phyloP scores from a whole-genome alignment of 225 moss, liverwort and hornwort species.

The Antitrichia curtipendula region DNA sequence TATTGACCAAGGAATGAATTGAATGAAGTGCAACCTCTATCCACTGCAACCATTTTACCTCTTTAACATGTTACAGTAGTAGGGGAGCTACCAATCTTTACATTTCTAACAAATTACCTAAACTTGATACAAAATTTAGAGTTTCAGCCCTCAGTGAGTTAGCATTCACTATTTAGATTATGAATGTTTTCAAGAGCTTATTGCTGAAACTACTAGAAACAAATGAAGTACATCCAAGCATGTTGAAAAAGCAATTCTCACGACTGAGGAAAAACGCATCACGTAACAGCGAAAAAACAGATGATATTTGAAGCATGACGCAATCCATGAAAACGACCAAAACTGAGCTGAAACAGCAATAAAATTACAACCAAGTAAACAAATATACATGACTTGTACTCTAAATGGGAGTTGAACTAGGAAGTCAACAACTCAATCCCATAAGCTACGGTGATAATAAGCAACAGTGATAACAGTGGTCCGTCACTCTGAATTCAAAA shows the following conservation, averaged over 20 bases:
- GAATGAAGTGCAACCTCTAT: no score
- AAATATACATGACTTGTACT: neutral
- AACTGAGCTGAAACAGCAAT: neutral
- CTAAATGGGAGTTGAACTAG: neutral
- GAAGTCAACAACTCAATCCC: neutral
- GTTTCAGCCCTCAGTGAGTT: neutral
- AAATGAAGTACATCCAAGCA: neutral
- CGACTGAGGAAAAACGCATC: neutral
- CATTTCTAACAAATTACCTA: neutral
- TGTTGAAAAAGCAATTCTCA: neutral
- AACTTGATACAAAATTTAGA: no score
- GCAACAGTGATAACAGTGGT: neutral
- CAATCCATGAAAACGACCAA: neutral
- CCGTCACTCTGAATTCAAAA: neutral
- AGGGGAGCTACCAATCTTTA: neutral
- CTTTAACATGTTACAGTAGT: neutral
- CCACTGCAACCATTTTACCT: neutral
- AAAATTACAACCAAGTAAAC: neutral
- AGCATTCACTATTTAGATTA: neutral
- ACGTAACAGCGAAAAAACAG: neutral
- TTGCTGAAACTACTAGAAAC: rapidly evolving
- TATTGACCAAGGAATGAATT: neutral
- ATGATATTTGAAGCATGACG: neutral
- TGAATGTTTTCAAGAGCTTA: neutral
- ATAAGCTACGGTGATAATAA: neutral